Percentiles rank a stretch among this genome's conserved stretches.
These are phyloP conservation scores for Aspergillus steynii DNA, from an alignment of 495 filamentous ascomycete genomes.

Conservation along the genomic window DNA sequence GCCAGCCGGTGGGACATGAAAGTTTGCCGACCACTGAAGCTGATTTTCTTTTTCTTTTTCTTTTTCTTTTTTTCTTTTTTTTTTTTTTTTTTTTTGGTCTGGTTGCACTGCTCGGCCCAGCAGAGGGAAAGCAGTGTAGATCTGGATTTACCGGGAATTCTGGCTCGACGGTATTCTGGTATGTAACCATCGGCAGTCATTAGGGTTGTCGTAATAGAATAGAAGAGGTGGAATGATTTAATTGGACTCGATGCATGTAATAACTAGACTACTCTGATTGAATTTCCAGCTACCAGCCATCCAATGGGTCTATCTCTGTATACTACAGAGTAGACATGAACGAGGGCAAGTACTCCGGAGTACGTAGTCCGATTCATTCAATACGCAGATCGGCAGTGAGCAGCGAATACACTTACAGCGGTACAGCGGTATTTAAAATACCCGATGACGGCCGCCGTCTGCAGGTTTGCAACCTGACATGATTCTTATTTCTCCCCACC, in stretches of 20 bases:
- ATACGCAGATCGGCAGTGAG: background rate
- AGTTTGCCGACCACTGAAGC: conserved; percentile 15
- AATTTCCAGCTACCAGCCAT: too few species aligned
- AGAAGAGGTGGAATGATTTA: too few species aligned
- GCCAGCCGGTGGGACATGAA: conserved; percentile 24
- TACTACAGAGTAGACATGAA: too few species aligned
- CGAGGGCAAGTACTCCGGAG: too few species aligned
- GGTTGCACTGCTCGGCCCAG: background rate
- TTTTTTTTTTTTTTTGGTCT: background rate
- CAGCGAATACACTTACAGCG: too few species aligned
- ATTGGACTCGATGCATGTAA: too few species aligned
- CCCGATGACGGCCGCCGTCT: conserved; percentile 25
- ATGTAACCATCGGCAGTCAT: background rate
- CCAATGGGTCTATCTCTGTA: too few species aligned
- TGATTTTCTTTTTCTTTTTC: background rate
- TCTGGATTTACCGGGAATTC: background rate
- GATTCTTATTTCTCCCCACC: conserved; percentile 25
- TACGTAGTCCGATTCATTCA: background rate
- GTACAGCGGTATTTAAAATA: background rate
- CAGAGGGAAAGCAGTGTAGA: background rate
- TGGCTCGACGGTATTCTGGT: background rate
- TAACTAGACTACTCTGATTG: too few species aligned
- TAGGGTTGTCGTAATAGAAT: too few species aligned
- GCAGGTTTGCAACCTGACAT: conserved; percentile 26
- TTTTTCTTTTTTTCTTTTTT: background rate